A percentile compares a stretch with the other conserved stretches of the same genome.
Conservation (phyloP, 2,329 filamentous ascomycete species). For the Claviceps digitariae region DNA sequence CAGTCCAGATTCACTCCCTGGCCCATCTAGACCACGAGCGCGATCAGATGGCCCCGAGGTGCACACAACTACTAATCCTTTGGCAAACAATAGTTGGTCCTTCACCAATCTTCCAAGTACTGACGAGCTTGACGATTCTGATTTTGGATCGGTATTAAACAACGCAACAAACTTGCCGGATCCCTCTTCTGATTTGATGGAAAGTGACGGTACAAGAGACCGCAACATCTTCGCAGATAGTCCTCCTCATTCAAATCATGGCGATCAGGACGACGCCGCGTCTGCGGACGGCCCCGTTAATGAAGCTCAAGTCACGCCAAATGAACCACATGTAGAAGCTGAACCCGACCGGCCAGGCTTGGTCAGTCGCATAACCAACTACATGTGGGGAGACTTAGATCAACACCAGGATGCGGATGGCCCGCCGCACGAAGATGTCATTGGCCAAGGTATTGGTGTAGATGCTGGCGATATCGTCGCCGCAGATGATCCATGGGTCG, state of each 20-base stretch:
- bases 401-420: slow-evolving; percentile 17
- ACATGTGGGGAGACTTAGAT: slow-evolving; percentile 48
- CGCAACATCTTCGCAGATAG: not conserved
- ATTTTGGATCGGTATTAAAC: not conserved
- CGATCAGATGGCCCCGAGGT: slow-evolving; percentile 42
- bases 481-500: slow-evolving; percentile 15
- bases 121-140: slow-evolving; percentile 6
- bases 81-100: slow-evolving; percentile 49
- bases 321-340: slow-evolving; percentile 6
- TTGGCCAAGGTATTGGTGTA: slow-evolving; percentile 21
- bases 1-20: slow-evolving; percentile 6
- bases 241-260: slow-evolving; percentile 1
- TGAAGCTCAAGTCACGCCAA: slow-evolving; percentile 4
- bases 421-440: slow-evolving; percentile 8
- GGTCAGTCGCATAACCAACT: slow-evolving; percentile 33
- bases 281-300: slow-evolving; percentile 3
- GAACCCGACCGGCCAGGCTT: slow-evolving; percentile 12
- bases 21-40: slow-evolving; percentile 32
- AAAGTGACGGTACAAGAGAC: not conserved
- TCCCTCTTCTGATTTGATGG: not conserved
- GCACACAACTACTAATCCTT: slow-evolving; percentile 30
- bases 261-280: not conserved
- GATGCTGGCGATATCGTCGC: slow-evolving; percentile 47
- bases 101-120: slow-evolving; percentile 30
- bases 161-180: not conserved